phyloP scores from a whole-genome alignment of 2,329 filamentous ascomycete genomes.

The Phyllosticta citriasiana region DNA sequence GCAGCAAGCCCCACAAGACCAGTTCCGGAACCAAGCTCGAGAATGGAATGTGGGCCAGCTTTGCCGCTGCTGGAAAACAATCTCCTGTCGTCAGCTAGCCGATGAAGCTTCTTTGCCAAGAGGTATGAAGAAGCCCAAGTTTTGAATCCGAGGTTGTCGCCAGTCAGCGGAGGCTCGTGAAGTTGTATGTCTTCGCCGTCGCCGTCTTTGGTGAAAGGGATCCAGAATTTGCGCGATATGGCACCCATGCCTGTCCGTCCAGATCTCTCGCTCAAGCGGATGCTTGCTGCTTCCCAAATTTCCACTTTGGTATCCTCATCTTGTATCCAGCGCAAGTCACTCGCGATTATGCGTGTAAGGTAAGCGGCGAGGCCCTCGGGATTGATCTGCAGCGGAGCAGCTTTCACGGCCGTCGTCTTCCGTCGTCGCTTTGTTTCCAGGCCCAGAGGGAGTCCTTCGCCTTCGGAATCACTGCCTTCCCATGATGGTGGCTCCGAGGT shows the following conservation, averaged over 20 bases:
- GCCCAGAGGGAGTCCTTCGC: constrained; percentile 19
- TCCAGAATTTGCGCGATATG: constrained; percentile 50
- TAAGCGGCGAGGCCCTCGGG: constrained; percentile 50
- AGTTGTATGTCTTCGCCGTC: constrained; percentile 55
- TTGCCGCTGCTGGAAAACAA: constrained; percentile 10
- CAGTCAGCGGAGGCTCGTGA: constrained; percentile 77
- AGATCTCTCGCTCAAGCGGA: constrained; percentile 73
- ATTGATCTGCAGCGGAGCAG: constrained; percentile 27
- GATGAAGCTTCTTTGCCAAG: constrained; percentile 59
- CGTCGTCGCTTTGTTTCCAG: constrained; percentile 5
- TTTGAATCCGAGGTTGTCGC: constrained; percentile 82
- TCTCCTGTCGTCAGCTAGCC: constrained; percentile 16
- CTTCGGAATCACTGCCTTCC: constrained; percentile 40
- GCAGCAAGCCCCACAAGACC: constrained; percentile 84
- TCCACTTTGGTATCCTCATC: constrained; percentile 56
- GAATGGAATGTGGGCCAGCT: constrained; percentile 25
- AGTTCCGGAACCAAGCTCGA: constrained; percentile 85
- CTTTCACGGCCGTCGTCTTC: constrained; percentile 2
- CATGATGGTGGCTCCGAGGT: constrained; percentile 59
- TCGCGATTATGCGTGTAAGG: constrained; percentile 59
- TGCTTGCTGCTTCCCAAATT: constrained; percentile 71
- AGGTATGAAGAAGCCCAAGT: constrained; percentile 92
- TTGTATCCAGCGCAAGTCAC: constrained; percentile 56
- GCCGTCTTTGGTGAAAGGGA: constrained; percentile 33
- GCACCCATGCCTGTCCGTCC: constrained; percentile 62